These are phyloP conservation scores for Didymella arachidicola DNA, from an alignment of 2,329 filamentous ascomycete species.

Conservation along the genomic window DNA sequence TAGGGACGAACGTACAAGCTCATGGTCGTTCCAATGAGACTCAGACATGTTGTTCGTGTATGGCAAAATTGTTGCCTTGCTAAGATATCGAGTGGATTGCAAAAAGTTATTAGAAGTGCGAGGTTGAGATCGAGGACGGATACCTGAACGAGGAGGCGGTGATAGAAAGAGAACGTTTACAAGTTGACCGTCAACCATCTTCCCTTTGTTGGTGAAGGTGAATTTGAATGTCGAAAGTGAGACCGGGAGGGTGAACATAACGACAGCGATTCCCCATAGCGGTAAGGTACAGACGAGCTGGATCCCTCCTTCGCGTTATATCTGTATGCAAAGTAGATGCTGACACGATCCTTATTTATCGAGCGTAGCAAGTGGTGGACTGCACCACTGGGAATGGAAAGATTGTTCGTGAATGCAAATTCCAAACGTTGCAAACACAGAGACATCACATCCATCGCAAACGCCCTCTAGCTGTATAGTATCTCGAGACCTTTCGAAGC, in stretches of 20 bases:
- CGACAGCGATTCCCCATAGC: background rate
- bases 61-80: background rate
- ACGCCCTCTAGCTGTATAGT: background rate
- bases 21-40: slow-evolving; percentile 26
- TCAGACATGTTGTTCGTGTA: slow-evolving; percentile 16
- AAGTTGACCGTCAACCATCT: background rate
- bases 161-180: background rate
- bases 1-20: slow-evolving; percentile 21
- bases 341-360: background rate
- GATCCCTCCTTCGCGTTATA: background rate
- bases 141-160: background rate
- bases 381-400: background rate
- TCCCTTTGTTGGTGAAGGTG: background rate
- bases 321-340: background rate
- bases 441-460: background rate
- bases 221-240: background rate
- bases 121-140: background rate
- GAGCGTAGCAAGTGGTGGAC: background rate
- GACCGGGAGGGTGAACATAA: background rate
- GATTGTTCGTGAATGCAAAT: background rate
- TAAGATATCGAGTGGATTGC: background rate
- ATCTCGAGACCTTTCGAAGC: background rate
- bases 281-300: background rate
- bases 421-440: background rate
- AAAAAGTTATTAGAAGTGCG: background rate